Evolutionary conservation across 192 early-diverging fungal genomes (phyloP).

Genomic region (Paraglomus brasilianum): DNA sequence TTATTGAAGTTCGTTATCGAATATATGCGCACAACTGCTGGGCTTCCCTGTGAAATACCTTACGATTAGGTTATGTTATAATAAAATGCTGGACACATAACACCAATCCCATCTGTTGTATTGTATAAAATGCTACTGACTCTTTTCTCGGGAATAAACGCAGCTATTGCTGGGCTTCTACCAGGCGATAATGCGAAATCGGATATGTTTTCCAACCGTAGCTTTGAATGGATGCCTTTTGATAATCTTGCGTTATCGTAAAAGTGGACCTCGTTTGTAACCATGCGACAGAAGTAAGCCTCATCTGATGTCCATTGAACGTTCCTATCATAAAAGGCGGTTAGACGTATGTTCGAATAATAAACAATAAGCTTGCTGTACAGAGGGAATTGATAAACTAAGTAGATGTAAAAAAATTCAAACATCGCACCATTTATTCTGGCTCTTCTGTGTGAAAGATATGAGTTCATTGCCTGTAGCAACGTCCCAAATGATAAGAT

Average conservation of each 20-base stretch:
- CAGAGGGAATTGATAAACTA: not conserved
- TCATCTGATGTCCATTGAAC: conserved; percentile 96
- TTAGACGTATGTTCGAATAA: not conserved
- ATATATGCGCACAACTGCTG: conserved; percentile 87
- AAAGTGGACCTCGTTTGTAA: conserved; percentile 87
- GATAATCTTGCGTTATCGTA: conserved; percentile 65
- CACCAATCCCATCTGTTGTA: conserved; percentile 41
- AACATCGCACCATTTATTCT: conserved; percentile 60
- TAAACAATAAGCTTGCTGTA: not conserved
- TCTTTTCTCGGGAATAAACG: conserved; percentile 87
- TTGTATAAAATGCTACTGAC: conserved; percentile 35
- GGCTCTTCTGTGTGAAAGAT: conserved; percentile 80
- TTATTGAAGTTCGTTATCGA: conserved; percentile 69
- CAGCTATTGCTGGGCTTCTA: conserved; percentile 75
- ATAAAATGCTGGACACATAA: conserved; percentile 15
- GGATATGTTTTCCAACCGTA: conserved; percentile 75
- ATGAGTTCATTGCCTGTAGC: conserved; percentile 65
- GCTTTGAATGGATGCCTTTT: conserved; percentile 52
- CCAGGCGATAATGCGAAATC: conserved; percentile 90
- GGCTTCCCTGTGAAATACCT: conserved; percentile 50
- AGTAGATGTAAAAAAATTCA: not conserved
- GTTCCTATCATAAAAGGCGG: conserved; percentile 53
- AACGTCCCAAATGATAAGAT: conserved; percentile 80
- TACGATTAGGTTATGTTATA: not conserved
- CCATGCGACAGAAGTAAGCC: conserved; percentile 79